Base-by-base conservation (phyloP, 257 asterid genomes). In the Vinca minor region DNA sequence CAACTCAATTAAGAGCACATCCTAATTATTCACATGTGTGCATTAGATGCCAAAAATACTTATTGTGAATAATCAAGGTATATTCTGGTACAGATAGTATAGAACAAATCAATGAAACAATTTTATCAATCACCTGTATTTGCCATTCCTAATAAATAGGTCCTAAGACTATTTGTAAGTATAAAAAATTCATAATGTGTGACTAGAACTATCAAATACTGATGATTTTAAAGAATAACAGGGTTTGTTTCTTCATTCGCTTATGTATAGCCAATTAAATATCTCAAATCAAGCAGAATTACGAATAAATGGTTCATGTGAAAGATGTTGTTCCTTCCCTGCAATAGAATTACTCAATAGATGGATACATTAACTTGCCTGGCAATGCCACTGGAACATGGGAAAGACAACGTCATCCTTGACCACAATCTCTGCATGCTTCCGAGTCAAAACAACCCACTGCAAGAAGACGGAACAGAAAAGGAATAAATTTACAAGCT, bases 391-490 rank as follows among this genome's bases (percentile, higher is more conserved):
- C 76, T 84, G 95, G 78, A 89, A 93, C 72, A 80, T 75, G 45
- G 93, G 95, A 76, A 89, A 84, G 48, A 89, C 85, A 57, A 77
- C 73, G 59, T 89, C 81, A 72, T 93, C 98, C 65, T 83, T 80
- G 76, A 85, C 85, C 31, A 87, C 89, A 80, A 79, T 68, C 75
- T 80, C 78, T 8, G 97, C 97, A 69, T 93, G 98, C 76, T 89
- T 89, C 81, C 96, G 84, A 73, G 84, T 93, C 71, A 93, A 76
- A 70, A 87, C 95, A 64, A 79, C 97, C 98, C 98, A 93, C 98
- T 93, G 89, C 79, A 70, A 76, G 64, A 78, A 80, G 25, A 60
- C 18, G 42, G 34, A 44, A 31, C 63, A 66, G 35, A 58, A 44
- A 31, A 63, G 64, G 35, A 58, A 50, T 66, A 1, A 65, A 38